Evolutionary conservation across 1,139 yeast species (phyloP).

Genomic region (Citeromyces siamensis): DNA sequence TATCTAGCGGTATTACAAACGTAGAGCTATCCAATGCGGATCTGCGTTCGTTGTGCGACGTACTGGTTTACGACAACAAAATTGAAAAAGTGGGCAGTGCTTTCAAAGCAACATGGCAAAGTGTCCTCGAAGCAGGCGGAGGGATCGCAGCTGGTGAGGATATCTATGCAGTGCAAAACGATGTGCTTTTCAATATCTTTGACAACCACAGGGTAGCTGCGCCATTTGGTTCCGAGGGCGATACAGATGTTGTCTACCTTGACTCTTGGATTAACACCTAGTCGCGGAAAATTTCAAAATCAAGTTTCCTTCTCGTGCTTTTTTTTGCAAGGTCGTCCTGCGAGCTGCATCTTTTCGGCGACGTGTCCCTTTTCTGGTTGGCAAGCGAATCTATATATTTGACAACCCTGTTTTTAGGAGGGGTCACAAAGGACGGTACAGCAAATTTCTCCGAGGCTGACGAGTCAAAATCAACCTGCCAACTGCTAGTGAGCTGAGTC

Average conservation of each 20-base stretch:
- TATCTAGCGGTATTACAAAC: conserved; percentile 63
- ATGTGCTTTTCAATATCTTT: conserved; percentile 15
- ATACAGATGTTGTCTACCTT: conserved; percentile 3
- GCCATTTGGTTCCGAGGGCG: conserved; percentile 6
- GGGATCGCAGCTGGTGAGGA: conserved; percentile 9
- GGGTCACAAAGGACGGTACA: background rate
- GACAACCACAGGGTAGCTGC: conserved; percentile 17
- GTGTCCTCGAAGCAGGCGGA: conserved; percentile 36
- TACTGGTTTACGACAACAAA: conserved; percentile 76
- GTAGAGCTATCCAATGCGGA: conserved; percentile 70
- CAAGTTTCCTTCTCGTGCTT: background rate
- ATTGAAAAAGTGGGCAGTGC: conserved; percentile 63
- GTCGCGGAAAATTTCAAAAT: background rate
- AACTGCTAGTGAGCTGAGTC: background rate
- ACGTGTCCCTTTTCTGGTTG: background rate
- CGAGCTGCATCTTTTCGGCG: background rate
- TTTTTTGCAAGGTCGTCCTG: background rate
- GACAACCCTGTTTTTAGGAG: conserved; percentile 1
- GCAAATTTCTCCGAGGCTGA: background rate
- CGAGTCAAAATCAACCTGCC: background rate
- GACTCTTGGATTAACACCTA: conserved; percentile 6
- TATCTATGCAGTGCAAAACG: conserved; percentile 13
- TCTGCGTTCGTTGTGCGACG: conserved; percentile 77
- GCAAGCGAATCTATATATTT: background rate
- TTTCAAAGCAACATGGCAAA: conserved; percentile 39